Percentiles rank a stretch among this genome's conserved stretches.
These are phyloP conservation scores for Linnemannia schmuckeri DNA, from an alignment of 192 early-diverging fungal species.

Conservation along the genomic window DNA sequence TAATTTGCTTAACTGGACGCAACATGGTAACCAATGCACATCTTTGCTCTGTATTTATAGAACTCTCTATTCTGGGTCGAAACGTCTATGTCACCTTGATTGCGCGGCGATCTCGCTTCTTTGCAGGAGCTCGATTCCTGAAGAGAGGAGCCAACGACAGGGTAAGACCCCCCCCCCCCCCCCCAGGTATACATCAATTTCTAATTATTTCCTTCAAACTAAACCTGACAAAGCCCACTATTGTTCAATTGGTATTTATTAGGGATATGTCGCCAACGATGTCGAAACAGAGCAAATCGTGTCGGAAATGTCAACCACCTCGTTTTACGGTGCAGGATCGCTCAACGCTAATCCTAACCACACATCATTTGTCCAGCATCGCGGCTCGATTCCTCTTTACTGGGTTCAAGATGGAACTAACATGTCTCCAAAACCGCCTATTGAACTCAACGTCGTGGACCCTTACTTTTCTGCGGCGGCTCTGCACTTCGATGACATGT, in stretches of 20 bases:
- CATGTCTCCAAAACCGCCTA: constrained; percentile 96
- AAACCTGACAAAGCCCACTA: not conserved
- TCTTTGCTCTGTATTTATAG: constrained; percentile 45
- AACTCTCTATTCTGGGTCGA: constrained; percentile 91
- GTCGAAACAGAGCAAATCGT: constrained; percentile 99
- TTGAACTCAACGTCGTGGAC: constrained; percentile 90
- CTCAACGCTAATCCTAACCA: constrained; percentile 77
- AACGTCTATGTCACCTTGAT: constrained; percentile 94
- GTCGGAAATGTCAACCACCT: constrained; percentile 89
- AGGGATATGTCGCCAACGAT: constrained; percentile 98
- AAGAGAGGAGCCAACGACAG: constrained; percentile 96
- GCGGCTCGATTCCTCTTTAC: constrained; percentile 95
- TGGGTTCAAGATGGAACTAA: constrained; percentile 96
- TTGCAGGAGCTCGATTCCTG: constrained; percentile 96
- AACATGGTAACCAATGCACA: not conserved
- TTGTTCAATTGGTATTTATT: not conserved
- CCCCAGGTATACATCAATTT: no score
- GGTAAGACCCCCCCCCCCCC: constrained; percentile 46
- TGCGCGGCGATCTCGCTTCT: constrained; percentile 92
- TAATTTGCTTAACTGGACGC: no score
- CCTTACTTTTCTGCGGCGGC: constrained; percentile 95
- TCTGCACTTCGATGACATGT: constrained; percentile 94
- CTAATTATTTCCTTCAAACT: not conserved
- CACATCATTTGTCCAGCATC: constrained; percentile 96
- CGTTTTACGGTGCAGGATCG: constrained; percentile 77